Evolutionary conservation across 768 basidiomycete genomes (phyloP).

Genomic region (Pulveroboletus sp.): DNA sequence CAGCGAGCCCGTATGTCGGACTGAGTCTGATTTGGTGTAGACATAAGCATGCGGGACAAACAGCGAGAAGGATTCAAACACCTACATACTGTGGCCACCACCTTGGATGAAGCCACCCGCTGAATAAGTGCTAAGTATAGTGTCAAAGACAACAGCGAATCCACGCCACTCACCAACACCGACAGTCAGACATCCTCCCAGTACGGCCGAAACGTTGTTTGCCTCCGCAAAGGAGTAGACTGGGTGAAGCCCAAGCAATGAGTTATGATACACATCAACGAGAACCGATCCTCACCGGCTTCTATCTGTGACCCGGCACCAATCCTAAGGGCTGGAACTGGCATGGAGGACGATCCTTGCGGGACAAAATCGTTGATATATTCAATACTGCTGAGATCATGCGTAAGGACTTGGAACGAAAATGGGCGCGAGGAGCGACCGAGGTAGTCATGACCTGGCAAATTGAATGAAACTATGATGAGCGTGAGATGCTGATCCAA

Average conservation of each 20-base stretch:
- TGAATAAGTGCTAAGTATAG: background rate
- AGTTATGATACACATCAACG: background rate
- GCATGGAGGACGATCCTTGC: conserved; percentile 11
- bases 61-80: background rate
- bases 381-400: conserved; percentile 5
- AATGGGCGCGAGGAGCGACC: conserved; percentile 18
- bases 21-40: background rate
- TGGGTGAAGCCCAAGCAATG: background rate
- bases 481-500: background rate
- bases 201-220: conserved; percentile 10
- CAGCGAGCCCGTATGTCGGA: conserved; percentile 19
- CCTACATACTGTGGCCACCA: conserved; percentile 41
- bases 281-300: conserved; percentile 2
- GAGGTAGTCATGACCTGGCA: conserved; percentile 11
- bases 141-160: too few species aligned
- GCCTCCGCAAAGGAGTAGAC: conserved; percentile 12
- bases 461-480: background rate
- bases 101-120: conserved; percentile 47
- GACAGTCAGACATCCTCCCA: conserved; percentile 19
- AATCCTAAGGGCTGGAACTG: conserved; percentile 11
- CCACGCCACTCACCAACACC: conserved; percentile 7
- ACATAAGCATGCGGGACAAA: background rate
- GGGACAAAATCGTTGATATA: conserved; percentile 15
- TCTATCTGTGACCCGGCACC: conserved; percentile 14
- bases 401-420: conserved; percentile 19